These are phyloP conservation scores for Phytophthora ramorum DNA, from an alignment of 352 stramenopile genomes.

Conservation along the genomic window DNA sequence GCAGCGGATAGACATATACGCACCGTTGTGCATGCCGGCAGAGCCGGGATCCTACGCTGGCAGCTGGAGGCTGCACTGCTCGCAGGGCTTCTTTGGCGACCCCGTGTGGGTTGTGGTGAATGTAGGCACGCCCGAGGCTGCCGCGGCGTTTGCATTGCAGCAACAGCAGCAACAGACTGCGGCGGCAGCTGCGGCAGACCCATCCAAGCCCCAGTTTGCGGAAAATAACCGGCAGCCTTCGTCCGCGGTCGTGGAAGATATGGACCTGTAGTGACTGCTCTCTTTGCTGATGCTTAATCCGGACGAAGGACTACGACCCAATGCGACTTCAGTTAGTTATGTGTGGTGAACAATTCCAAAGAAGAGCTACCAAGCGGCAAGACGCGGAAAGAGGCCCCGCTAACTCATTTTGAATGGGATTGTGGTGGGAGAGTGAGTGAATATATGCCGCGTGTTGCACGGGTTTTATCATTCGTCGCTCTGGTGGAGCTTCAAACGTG, in stretches of 20 bases:
- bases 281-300: conserved; percentile 11
- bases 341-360: conserved; percentile 12
- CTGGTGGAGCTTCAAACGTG: neutral
- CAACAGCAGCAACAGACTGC: conserved; percentile 28
- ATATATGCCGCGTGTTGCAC: conserved; percentile 29
- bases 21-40: conserved; percentile 60
- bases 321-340: conserved; percentile 4
- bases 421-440: conserved; percentile 18
- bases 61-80: conserved; percentile 76
- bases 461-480: conserved; percentile 3
- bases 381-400: conserved; percentile 11
- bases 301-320: conserved; percentile 8
- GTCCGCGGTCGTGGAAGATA: conserved; percentile 47
- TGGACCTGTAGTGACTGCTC: conserved; percentile 44
- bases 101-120: conserved; percentile 82
- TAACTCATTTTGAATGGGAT: conserved; percentile 36
- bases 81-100: conserved; percentile 76
- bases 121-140: conserved; percentile 45
- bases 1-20: conserved; percentile 71
- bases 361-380: conserved; percentile 18
- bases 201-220: conserved; percentile 44
- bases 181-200: conserved; percentile 23
- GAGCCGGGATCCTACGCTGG: conserved; percentile 70
- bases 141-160: conserved; percentile 35
- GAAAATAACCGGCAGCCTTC: conserved; percentile 29